Percentiles rank a stretch among this genome's conserved stretches.
Evolutionary conservation across 2,329 filamentous ascomycete genomes (phyloP).

Genomic region (Stemphylium vesicarium): DNA sequence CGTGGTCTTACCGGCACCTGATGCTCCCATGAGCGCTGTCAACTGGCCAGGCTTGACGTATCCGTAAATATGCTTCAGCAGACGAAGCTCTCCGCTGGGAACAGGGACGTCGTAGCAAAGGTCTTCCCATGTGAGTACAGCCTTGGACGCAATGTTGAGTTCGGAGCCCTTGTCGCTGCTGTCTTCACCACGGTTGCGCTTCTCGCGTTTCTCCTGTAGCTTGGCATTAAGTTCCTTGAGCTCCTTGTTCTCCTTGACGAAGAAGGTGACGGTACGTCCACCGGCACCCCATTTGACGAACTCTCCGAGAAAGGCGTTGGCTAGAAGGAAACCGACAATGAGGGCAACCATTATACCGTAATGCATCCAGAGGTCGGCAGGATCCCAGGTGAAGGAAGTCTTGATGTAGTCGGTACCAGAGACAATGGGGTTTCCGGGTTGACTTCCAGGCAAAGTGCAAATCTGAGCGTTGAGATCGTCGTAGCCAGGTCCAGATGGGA

Average conservation of each 20-base stretch:
- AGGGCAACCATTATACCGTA: constrained; percentile 72
- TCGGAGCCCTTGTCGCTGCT: constrained; percentile 52
- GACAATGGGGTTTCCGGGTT: constrained; percentile 67
- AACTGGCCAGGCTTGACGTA: constrained; percentile 64
- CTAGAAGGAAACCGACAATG: constrained; percentile 74
- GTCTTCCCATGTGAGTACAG: constrained; percentile 64
- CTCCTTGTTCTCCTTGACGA: constrained; percentile 72
- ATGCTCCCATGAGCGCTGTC: constrained; percentile 55
- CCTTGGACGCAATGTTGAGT: constrained; percentile 60
- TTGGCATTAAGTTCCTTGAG: constrained; percentile 69
- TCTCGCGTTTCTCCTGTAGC: constrained; percentile 65
- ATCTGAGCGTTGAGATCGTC: constrained; percentile 75
- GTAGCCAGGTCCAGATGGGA: constrained; percentile 75
- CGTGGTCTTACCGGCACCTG: constrained; percentile 84
- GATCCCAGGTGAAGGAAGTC: constrained; percentile 70
- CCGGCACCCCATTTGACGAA: constrained; percentile 78
- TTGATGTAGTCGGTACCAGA: constrained; percentile 73
- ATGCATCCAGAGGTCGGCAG: constrained; percentile 72
- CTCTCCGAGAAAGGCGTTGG: constrained; percentile 79
- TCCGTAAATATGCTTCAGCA: constrained; percentile 63
- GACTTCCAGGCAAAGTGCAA: constrained; percentile 78
- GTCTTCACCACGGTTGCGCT: constrained; percentile 55
- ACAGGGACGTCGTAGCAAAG: constrained; percentile 74
- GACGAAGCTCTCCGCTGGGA: constrained; percentile 58
- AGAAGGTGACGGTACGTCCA: constrained; percentile 81